Conservation (phyloP, 2,329 filamentous ascomycete genomes). For the Ascochyta rabiei region DNA sequence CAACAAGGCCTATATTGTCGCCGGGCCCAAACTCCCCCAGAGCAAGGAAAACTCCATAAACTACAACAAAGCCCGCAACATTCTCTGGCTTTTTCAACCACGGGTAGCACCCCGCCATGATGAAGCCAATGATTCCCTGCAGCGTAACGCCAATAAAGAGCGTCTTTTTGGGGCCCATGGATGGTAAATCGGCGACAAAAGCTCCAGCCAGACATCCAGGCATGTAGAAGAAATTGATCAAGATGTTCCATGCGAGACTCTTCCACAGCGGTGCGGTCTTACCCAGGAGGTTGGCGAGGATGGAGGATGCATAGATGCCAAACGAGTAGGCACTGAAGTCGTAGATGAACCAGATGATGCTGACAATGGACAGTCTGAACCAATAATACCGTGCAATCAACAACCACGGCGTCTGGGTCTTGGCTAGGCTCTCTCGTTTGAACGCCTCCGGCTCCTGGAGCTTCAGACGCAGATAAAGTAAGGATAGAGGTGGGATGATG, state of each 20-base stretch:
- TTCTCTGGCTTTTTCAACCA: conserved; percentile 70
- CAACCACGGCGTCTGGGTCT: conserved; percentile 48
- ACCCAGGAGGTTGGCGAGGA: conserved; percentile 70
- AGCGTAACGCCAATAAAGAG: conserved; percentile 72
- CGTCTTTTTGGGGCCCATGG: conserved; percentile 77
- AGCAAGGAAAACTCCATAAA: conserved; percentile 78
- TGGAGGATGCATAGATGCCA: conserved; percentile 80
- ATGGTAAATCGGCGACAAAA: conserved; percentile 69
- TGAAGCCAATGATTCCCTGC: conserved; percentile 82
- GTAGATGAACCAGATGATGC: conserved; percentile 62
- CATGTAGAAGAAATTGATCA: conserved; percentile 88
- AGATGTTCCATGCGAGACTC: conserved; percentile 84
- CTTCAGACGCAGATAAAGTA: conserved; percentile 65
- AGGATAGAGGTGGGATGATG: conserved; percentile 55
- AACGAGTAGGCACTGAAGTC: conserved; percentile 85
- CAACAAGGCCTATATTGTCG: conserved; percentile 87
- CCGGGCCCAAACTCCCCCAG: conserved; percentile 84
- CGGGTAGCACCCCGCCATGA: conserved; percentile 82
- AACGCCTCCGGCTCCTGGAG: conserved; percentile 60
- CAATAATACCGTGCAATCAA: conserved; percentile 62
- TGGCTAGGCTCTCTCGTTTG: conserved; percentile 56
- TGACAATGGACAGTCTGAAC: conserved; percentile 60
- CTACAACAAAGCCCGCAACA: conserved; percentile 76
- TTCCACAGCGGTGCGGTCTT: conserved; percentile 69
- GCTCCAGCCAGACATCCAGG: conserved; percentile 81